Evolutionary conservation across 768 basidiomycete genomes (phyloP).

Genomic region (Mycena albidolilacea): DNA sequence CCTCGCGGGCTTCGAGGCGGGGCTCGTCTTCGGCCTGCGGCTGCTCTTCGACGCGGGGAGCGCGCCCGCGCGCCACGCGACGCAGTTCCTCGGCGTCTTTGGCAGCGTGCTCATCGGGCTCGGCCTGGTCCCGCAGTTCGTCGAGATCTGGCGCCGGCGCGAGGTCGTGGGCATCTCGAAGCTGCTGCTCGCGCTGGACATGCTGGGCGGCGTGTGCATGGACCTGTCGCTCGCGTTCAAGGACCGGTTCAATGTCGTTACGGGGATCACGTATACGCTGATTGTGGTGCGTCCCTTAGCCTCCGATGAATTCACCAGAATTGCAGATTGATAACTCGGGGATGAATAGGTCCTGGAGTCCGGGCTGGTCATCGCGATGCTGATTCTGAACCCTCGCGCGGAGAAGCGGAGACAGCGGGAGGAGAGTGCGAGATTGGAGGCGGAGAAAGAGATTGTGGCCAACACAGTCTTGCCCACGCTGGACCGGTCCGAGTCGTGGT

Average conservation of each 20-base stretch:
- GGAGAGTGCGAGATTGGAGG: constrained; percentile 48
- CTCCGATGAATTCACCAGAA: not conserved
- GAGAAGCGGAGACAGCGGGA: constrained; percentile 51
- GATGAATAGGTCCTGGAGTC: constrained; percentile 69
- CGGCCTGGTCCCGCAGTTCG: constrained; percentile 74
- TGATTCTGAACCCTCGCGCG: constrained; percentile 77
- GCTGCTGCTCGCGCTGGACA: constrained; percentile 78
- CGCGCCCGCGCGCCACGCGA: constrained; percentile 42
- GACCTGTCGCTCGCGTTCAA: constrained; percentile 80
- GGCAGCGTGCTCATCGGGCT: constrained; percentile 70
- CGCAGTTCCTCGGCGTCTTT: constrained; percentile 75
- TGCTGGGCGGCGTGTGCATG: constrained; percentile 79
- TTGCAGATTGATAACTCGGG: not conserved
- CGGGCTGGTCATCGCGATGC: constrained; percentile 70
- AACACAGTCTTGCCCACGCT: constrained; percentile 41
- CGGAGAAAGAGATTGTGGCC: constrained; percentile 49
- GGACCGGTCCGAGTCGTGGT: not conserved
- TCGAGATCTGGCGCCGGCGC: constrained; percentile 77
- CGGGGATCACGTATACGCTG: constrained; percentile 71
- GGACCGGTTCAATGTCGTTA: constrained; percentile 72
- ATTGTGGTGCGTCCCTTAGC: constrained; percentile 65
- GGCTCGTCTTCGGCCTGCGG: constrained; percentile 71
- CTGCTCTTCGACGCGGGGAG: constrained; percentile 55
- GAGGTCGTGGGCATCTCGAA: constrained; percentile 80
- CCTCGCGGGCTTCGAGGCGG: constrained; percentile 71